phyloP scores from a whole-genome alignment of 2,329 filamentous ascomycete species.

The Aspergillus thermomutatus region DNA sequence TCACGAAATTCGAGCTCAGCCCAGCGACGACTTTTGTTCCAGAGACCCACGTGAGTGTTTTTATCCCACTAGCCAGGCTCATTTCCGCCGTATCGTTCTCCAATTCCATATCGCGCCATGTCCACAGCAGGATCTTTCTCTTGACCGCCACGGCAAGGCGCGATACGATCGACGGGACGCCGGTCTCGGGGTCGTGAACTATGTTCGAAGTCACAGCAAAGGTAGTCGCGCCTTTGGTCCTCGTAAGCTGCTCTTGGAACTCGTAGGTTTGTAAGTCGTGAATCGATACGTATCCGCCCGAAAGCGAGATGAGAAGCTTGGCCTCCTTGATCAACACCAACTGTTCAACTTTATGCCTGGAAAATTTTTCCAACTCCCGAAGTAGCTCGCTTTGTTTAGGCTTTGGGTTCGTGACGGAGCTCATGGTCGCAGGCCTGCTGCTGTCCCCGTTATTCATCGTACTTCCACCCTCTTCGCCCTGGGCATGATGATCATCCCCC shows the following conservation, averaged over 20 bases:
- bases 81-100: slow-evolving; percentile 70
- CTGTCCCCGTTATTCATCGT: slow-evolving; percentile 13
- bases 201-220: slow-evolving; percentile 97
- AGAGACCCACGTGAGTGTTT: slow-evolving; percentile 86
- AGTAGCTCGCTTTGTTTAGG: slow-evolving; percentile 73
- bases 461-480: slow-evolving; percentile 11
- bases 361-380: slow-evolving; percentile 92
- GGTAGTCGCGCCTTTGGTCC: slow-evolving; percentile 81
- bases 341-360: slow-evolving; percentile 83
- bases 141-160: slow-evolving; percentile 90
- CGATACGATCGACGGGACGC: slow-evolving; percentile 89
- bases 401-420: slow-evolving; percentile 15
- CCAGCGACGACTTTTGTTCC: slow-evolving; percentile 84
- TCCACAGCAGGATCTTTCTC: slow-evolving; percentile 83
- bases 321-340: slow-evolving; percentile 94
- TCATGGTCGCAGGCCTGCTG: slow-evolving; percentile 5
- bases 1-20: slow-evolving; percentile 84
- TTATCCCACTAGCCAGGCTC: slow-evolving; percentile 74
- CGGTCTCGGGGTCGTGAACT: slow-evolving; percentile 79
- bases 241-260: slow-evolving; percentile 72
- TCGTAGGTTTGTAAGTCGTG: slow-evolving; percentile 85
- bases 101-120: slow-evolving; percentile 93
- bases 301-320: slow-evolving; percentile 83
- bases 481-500: slow-evolving; percentile 25
- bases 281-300: slow-evolving; percentile 83